phyloP scores from a whole-genome alignment of 805 yeast species.

The Sugiyamaella chiloensis region DNA sequence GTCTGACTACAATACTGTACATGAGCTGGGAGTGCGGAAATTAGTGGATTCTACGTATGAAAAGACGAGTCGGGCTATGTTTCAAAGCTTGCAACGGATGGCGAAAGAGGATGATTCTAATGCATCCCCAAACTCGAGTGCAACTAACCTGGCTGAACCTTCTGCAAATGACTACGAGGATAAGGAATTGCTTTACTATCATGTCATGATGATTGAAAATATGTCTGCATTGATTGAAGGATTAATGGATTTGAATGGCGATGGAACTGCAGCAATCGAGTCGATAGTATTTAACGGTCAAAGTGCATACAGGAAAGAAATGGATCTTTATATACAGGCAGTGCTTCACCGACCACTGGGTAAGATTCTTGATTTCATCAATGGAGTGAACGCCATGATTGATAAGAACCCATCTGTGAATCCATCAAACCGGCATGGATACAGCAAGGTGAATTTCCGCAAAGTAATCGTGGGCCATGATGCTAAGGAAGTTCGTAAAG shows the following conservation, averaged over 20 bases:
- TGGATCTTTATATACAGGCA: slow-evolving; percentile 43
- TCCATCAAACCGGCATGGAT: slow-evolving; percentile 60
- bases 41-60: slow-evolving; percentile 32
- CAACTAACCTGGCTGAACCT: slow-evolving; percentile 3
- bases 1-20: not conserved
- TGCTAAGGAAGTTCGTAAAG: slow-evolving; percentile 52
- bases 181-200: slow-evolving; percentile 39
- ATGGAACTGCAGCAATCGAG: slow-evolving; percentile 11
- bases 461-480: slow-evolving; percentile 57
- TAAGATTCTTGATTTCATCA: slow-evolving; percentile 61
- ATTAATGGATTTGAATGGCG: slow-evolving; percentile 21
- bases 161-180: slow-evolving; percentile 28
- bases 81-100: slow-evolving; percentile 30
- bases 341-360: slow-evolving; percentile 59
- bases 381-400: slow-evolving; percentile 54
- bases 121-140: slow-evolving; percentile 17
- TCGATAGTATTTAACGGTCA: slow-evolving; percentile 12
- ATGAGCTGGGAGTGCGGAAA: slow-evolving; percentile 15
- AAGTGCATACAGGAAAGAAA: slow-evolving; percentile 25
- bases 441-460: slow-evolving; percentile 55
- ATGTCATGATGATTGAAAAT: slow-evolving; percentile 51
- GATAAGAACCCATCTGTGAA: slow-evolving; percentile 38
- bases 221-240: slow-evolving; percentile 49
- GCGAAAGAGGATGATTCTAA: slow-evolving; percentile 28
- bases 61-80: slow-evolving; percentile 31